phyloP scores from a whole-genome alignment of 371 early-diverging fungal species.

The Apophysomyces ossiformis region DNA sequence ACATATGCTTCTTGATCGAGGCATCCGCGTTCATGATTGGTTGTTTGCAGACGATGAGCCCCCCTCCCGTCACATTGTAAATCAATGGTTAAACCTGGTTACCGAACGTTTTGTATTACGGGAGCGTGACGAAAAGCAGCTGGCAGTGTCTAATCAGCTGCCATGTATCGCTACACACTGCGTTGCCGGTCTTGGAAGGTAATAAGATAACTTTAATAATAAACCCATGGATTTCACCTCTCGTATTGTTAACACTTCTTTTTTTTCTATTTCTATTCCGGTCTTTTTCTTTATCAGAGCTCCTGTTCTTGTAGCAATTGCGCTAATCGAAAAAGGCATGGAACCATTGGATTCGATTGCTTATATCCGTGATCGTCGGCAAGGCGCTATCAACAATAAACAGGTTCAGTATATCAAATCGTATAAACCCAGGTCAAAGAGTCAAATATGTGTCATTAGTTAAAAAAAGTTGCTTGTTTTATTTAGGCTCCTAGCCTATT shows the following conservation, averaged over 20 bases:
- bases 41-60: conserved; percentile 79
- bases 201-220: neutral
- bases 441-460: neutral
- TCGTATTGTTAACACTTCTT: too few species aligned
- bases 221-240: too few species aligned
- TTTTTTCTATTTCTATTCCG: too few species aligned
- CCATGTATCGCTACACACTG: conserved; percentile 83
- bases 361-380: conserved; percentile 70
- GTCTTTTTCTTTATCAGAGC: conserved; percentile 37
- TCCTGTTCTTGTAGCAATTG: conserved; percentile 71
- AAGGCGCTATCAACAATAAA: conserved; percentile 77
- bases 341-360: conserved; percentile 74
- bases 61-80: conserved; percentile 70
- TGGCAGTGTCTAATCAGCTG: conserved; percentile 13
- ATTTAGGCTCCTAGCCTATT: too few species aligned
- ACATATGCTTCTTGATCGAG: conserved; percentile 51
- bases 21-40: conserved; percentile 80
- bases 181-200: conserved; percentile 80
- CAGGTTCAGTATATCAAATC: conserved; percentile 70
- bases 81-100: conserved; percentile 72
- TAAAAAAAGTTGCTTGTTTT: neutral
- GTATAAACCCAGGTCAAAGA: conserved; percentile 52
- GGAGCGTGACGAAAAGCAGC: conserved; percentile 25
- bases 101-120: conserved; percentile 39
- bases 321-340: conserved; percentile 83